Conservation (phyloP, 345 rosid species). For the Gossypium bickii region DNA sequence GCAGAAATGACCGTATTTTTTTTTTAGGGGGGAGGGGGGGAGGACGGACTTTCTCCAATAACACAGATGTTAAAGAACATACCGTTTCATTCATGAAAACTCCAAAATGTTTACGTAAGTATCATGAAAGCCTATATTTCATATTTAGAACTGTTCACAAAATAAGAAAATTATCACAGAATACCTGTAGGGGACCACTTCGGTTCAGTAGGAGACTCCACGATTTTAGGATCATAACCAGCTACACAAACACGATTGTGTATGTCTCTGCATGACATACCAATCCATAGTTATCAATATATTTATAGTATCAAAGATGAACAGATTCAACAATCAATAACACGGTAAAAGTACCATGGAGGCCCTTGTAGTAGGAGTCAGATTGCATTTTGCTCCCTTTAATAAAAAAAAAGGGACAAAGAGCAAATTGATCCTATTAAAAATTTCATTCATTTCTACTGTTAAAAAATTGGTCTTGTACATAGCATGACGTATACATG, state of each 20-base stretch:
- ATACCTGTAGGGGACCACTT: constrained; percentile 90
- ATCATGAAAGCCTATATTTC: not conserved
- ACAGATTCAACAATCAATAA: not conserved
- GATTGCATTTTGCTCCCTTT: too few species aligned
- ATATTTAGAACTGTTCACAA: not conserved
- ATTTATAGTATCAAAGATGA: not conserved
- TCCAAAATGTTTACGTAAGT: not conserved
- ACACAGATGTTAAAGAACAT: not conserved
- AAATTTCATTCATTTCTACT: too few species aligned
- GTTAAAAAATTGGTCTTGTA: too few species aligned
- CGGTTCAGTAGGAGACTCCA: constrained; percentile 91
- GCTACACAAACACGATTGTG: constrained; percentile 68
- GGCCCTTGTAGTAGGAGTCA: too few species aligned
- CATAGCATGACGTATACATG: too few species aligned
- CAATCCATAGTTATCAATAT: constrained; percentile 9
- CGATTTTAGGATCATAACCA: constrained; percentile 60
- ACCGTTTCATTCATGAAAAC: not conserved
- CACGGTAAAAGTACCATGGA: not conserved
- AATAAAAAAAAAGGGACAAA: too few species aligned
- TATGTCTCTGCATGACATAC: constrained; percentile 49
- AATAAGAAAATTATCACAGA: not conserved
- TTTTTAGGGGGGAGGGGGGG: too few species aligned
- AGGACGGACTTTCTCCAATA: not conserved
- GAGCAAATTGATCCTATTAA: too few species aligned
- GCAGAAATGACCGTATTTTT: not conserved